phyloP scores from a whole-genome alignment of 2,329 filamentous ascomycete genomes.

The Diplocarpon mali region DNA sequence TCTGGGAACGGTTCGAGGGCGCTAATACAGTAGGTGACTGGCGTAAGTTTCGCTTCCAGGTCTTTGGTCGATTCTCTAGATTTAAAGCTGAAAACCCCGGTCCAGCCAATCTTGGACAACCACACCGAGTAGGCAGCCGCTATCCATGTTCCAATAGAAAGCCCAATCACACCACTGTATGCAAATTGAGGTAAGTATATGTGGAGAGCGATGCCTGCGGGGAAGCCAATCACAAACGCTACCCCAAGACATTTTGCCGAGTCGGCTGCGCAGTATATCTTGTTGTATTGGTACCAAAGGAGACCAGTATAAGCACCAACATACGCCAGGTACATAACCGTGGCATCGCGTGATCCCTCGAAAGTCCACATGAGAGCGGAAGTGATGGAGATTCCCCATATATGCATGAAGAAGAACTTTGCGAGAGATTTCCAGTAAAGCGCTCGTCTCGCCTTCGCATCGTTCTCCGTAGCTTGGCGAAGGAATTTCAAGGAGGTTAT shows the following conservation, averaged over 20 bases:
- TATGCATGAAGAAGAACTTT: slow-evolving; percentile 36
- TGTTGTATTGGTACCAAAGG: slow-evolving; percentile 35
- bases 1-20: slow-evolving; percentile 11
- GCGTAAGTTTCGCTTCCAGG: not conserved
- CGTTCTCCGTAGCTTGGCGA: not conserved
- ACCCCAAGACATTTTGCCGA: slow-evolving; percentile 36
- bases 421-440: slow-evolving; percentile 26
- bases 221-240: slow-evolving; percentile 35
- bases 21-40: slow-evolving; percentile 34
- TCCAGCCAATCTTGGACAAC: slow-evolving; percentile 26
- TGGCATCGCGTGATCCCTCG: slow-evolving; percentile 31
- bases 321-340: slow-evolving; percentile 36
- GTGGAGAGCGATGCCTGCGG: slow-evolving; percentile 35
- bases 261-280: slow-evolving; percentile 39
- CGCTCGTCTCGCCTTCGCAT: slow-evolving; percentile 27
- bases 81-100: not conserved
- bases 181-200: slow-evolving; percentile 29
- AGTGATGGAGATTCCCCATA: slow-evolving; percentile 27
- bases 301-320: slow-evolving; percentile 30
- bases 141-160: slow-evolving; percentile 40
- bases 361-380: slow-evolving; percentile 41
- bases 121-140: slow-evolving; percentile 30
- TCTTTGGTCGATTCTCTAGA: slow-evolving; percentile 26
- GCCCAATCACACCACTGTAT: slow-evolving; percentile 37
- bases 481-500: slow-evolving; percentile 1